Conservation (phyloP, 108 stramenopile species). For the Aurantiochytrium sp. region DNA sequence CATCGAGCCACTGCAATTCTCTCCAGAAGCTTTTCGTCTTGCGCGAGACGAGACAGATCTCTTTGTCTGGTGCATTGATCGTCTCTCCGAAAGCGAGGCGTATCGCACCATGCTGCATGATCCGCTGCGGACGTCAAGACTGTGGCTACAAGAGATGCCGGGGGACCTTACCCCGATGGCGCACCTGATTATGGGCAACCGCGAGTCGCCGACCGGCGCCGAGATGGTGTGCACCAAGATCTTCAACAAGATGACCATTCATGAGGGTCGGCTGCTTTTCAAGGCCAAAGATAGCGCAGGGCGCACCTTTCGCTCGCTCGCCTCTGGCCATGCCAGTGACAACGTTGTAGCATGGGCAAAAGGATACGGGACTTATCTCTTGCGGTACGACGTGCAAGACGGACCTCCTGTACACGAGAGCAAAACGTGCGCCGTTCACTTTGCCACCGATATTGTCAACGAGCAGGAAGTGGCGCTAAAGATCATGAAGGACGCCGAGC, state of each 20-base stretch:
- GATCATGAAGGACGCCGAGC: neutral
- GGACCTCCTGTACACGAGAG: neutral
- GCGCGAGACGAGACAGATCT: neutral
- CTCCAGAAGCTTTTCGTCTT: neutral
- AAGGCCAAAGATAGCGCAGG: neutral
- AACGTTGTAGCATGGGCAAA: neutral
- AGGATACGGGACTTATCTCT: neutral
- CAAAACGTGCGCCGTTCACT: neutral
- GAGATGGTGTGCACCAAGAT: neutral
- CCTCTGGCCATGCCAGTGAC: neutral
- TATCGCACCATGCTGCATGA: neutral
- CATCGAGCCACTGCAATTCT: neutral
- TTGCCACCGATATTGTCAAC: neutral
- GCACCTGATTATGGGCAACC: neutral
- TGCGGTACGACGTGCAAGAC: neutral
- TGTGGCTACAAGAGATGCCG: neutral
- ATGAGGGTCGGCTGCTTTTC: neutral
- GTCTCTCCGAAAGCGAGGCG: neutral
- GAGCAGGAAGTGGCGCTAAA: conserved; percentile 16
- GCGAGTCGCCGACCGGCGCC: neutral
- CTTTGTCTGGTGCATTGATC: neutral
- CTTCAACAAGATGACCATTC: neutral
- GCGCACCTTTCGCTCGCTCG: neutral
- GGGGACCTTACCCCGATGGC: neutral
- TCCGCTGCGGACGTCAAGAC: neutral